Base-by-base conservation (phyloP, 1,139 yeast species). In the Suhomyces guaymorum region DNA sequence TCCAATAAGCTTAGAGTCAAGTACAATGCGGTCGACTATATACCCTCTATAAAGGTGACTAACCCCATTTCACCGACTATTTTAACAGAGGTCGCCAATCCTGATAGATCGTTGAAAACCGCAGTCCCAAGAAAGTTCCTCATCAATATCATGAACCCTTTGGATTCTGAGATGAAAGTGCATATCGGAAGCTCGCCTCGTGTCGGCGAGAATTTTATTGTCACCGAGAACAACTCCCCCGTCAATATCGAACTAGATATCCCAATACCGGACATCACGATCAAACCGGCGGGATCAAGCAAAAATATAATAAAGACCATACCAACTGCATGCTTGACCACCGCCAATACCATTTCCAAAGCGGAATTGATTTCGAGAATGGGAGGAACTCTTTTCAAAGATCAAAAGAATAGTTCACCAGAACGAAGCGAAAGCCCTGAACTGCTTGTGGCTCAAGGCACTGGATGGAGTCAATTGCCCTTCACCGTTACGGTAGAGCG, bases 401-500 rank as follows among this genome's bases (percentile, higher is more conserved):
- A 24, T 35, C 39, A 24, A 17, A 26, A 12, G 16, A 33, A 17
- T 5, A 12, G 9, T 12, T 11, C 12, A 5, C 25, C 28, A 9
- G 44, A 33, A 31, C 24, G 27, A 15, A 27, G 37, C 7, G 59
- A 49, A 18, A 44, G 51, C 13, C 41, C 54, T 19, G 59, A 55
- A 28, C 41, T 48, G 1, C 44, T 48, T 30, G 50, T 54, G 2
- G 68, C 59, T 12, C 38, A 47, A 11, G 62, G 63, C 2, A 45
- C 49, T 15, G 65, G 64, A 40, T 68, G 74, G 73, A 55, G 43
- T 24, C 62, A 57, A 42, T 38, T 66, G 2, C 72, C 72, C 2
- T 41, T 68, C 21, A 36, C 42, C 5, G 30, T 55, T 15, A 26
- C 43, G 9, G 24, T 45, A n/a, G n/a, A n/a, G n/a, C n/a, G n/a